Base-by-base conservation (phyloP, 495 filamentous ascomycete genomes). In the Aspergillus ellipticus region DNA sequence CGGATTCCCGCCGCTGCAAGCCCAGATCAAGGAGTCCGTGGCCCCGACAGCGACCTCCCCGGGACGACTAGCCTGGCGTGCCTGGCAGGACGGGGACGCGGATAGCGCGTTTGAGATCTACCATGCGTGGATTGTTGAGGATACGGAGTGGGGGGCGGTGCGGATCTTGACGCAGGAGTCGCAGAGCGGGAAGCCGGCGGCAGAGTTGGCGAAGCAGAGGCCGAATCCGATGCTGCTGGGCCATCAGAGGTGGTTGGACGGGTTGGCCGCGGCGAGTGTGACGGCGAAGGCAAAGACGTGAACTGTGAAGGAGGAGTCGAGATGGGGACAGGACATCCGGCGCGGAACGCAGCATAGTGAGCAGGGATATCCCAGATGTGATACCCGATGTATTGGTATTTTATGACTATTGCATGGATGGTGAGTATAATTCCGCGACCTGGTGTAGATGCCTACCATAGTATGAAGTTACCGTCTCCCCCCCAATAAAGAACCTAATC, bases 321-420 rank as follows among this genome's bases (percentile, higher is more conserved):
- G n/a, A n/a, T n/a, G n/a, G n/a, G n/a, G n/a, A n/a, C n/a, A n/a
- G n/a, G n/a, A n/a, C n/a, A n/a, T n/a, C n/a, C n/a, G n/a, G n/a
- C n/a, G n/a, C n/a, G n/a, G n/a, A n/a, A n/a, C n/a, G n/a, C n/a
- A n/a, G n/a, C n/a, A n/a, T n/a, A n/a, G 11, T 53, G 33, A 4
- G 4, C 15, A 1, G 76, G 77, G 9, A 81, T 67, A 47, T 76
- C 68, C 45, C 66, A 51, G 22, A 65, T 42, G 47, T 73, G 72
- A 29, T 78, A 73, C 48, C 78, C 78, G 48, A 81, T 60, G 45
- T 70, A 77, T 47, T 72, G 74, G 24, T 73, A 74, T 21, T 77
- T 78, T 62, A 81, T 81, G 37, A 74, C 78, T 62, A 16, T 6
- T 19, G 31, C 1, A 9, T 50, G 6, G 31, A 47, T 42, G 31